These are phyloP conservation scores for Metschnikowia matae DNA, from an alignment of 805 yeast genomes.

Conservation along the genomic window DNA sequence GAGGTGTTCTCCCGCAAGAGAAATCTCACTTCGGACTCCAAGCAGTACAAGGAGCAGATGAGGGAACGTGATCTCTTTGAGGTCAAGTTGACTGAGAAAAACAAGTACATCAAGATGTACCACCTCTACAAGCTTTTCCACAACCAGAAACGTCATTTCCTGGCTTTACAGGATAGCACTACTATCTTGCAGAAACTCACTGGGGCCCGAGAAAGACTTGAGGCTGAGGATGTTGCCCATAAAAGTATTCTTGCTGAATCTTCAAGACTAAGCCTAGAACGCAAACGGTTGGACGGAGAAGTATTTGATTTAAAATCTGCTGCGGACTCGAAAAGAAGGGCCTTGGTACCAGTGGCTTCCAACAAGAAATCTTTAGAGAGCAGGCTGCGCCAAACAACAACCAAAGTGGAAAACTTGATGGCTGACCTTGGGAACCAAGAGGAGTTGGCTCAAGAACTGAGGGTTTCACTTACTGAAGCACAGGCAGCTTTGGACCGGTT, in stretches of 20 bases:
- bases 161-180: slow-evolving; percentile 30
- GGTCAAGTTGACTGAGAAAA: slow-evolving; percentile 46
- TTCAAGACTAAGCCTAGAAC: slow-evolving; percentile 42
- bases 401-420: slow-evolving; percentile 46
- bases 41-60: slow-evolving; percentile 72
- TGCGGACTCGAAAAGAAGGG: slow-evolving; percentile 44
- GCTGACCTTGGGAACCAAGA: slow-evolving; percentile 53
- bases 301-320: slow-evolving; percentile 33
- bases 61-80: slow-evolving; percentile 67
- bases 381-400: slow-evolving; percentile 44
- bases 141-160: slow-evolving; percentile 42
- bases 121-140: slow-evolving; percentile 66
- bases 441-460: slow-evolving; percentile 25
- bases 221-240: slow-evolving; percentile 25
- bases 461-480: not conserved
- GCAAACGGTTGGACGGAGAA: slow-evolving; percentile 37
- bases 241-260: slow-evolving; percentile 34
- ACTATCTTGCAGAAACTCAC: slow-evolving; percentile 9
- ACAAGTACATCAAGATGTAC: slow-evolving; percentile 42
- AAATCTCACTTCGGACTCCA: slow-evolving; percentile 66
- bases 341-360: slow-evolving; percentile 59
- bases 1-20: slow-evolving; percentile 65
- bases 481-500: slow-evolving; percentile 29
- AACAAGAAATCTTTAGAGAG: slow-evolving; percentile 46
- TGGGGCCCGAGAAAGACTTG: slow-evolving; percentile 21